Conservation (phyloP, 2,329 filamentous ascomycete species). For the Bipolaris oryzae region DNA sequence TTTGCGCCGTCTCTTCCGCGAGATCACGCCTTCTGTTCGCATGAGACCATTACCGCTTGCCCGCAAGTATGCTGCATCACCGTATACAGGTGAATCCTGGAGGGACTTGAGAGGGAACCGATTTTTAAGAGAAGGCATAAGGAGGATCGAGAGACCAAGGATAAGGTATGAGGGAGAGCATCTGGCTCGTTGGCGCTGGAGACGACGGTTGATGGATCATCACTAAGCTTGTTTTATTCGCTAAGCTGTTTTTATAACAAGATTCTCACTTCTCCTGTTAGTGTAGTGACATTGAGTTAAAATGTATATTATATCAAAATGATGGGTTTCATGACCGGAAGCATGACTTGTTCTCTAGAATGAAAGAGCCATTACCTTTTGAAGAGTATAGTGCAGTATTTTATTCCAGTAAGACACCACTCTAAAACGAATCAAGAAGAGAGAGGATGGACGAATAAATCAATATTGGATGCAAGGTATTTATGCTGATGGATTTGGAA, state of each 20-base stretch:
- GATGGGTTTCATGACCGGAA: too few species aligned
- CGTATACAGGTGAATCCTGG: conserved; percentile 3
- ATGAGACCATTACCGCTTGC: conserved; percentile 2
- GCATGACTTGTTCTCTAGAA: too few species aligned
- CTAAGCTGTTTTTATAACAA: too few species aligned
- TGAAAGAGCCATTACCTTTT: too few species aligned
- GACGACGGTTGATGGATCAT: neutral
- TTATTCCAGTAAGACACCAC: too few species aligned
- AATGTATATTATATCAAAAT: too few species aligned
- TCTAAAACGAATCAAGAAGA: too few species aligned
- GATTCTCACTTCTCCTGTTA: too few species aligned
- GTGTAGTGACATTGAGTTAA: too few species aligned
- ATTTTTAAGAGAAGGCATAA: conserved; percentile 9
- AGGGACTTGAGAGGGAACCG: conserved; percentile 9
- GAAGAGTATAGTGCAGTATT: too few species aligned
- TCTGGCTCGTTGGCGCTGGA: neutral
- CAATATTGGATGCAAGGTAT: neutral
- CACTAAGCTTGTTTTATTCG: neutral
- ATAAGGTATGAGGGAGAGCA: neutral
- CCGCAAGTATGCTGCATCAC: conserved; percentile 8
- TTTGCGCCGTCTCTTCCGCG: conserved; percentile 2
- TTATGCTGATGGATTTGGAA: too few species aligned
- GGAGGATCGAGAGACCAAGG: conserved; percentile 2
- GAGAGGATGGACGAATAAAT: too few species aligned
- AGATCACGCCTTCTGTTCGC: neutral